Conservation (phyloP, 2,329 filamentous ascomycete species). For the Xylaria sp. region DNA sequence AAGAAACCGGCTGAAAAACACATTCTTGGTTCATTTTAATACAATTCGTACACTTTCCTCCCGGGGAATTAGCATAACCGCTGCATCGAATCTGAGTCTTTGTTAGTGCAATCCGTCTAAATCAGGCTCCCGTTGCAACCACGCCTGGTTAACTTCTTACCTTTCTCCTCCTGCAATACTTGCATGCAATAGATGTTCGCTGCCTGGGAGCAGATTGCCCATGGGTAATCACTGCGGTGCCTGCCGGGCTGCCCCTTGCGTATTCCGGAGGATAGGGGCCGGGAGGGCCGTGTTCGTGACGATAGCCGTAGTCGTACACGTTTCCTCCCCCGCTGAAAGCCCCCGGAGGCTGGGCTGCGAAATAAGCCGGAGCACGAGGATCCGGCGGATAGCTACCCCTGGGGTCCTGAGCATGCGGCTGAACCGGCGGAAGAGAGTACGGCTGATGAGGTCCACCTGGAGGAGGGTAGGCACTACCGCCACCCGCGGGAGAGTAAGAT, state of each 20-base stretch:
- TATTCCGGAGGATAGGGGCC: conserved; percentile 48
- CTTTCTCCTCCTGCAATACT: conserved; percentile 71
- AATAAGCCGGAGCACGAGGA: conserved; percentile 49
- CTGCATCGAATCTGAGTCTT: conserved; percentile 66
- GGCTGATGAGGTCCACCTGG: conserved; percentile 38
- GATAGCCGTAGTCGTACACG: conserved; percentile 49
- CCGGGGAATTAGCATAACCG: conserved; percentile 67
- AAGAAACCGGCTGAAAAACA: conserved; percentile 69
- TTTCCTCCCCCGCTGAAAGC: conserved; percentile 38
- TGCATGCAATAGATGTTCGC: conserved; percentile 68
- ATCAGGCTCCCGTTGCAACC: conserved; percentile 5
- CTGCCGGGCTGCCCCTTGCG: conserved; percentile 49
- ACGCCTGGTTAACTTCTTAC: conserved; percentile 49
- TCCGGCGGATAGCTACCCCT: conserved; percentile 53
- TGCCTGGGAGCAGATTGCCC: conserved; percentile 66
- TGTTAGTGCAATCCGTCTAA: conserved; percentile 40
- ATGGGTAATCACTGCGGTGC: conserved; percentile 51
- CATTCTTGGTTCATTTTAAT: conserved; percentile 71
- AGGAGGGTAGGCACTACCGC: conserved; percentile 41
- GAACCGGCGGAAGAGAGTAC: conserved; percentile 47
- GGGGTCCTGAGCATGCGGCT: conserved; percentile 49
- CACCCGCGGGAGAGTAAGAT: conserved; percentile 44
- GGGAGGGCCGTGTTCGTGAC: conserved; percentile 47
- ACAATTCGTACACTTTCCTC: conserved; percentile 70
- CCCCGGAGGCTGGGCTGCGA: conserved; percentile 36